Base-by-base conservation (phyloP, 1,139 yeast species). In the Geotrichum restrictum region DNA sequence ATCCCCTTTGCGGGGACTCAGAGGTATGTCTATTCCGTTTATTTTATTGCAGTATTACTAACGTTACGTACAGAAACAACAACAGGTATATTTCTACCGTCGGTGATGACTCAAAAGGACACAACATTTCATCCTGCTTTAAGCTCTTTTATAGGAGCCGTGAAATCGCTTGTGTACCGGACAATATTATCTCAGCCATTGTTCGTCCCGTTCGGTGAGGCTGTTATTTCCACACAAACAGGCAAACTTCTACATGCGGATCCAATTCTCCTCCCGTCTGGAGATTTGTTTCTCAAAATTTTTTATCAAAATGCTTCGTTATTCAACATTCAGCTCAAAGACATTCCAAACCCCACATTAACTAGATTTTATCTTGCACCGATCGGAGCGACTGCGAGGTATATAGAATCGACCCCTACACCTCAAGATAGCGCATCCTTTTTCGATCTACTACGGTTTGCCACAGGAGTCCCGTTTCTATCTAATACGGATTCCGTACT, bases 311-410 rank as follows among this genome's bases (percentile, higher is more conserved):
- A 51, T 11, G 54, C 63, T 4, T 45, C 44, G 22, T 44, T 56
- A 18, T 46, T 53, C 18, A 49, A 40, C 45, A 40, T 54, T 34
- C 33, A 52, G 36, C 34, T 43, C 16, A 45, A 24, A 21, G 45
- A 41, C 19, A 27, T 14, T 0, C 52, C 60, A 1, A 56, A 61
- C 47, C 54, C 69, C 24, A 55, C 65, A 16, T 64, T 64, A 40
- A 78, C 74, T 62, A 85, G 80, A 6, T 68, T 86, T 0, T 84
- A 85, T 60, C 64, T 87, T 48, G 79, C 84, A 4, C 96, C 95
- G 0, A 81, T 89, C 11, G 94, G 91, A 0, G 81, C 85, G 16
- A 70, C 89, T 51, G 86, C 88, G 51, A 82, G 80, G 57, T 70
- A 83, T 52, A 80, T 82, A 34, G 74, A 76, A 5, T 60, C 68